A percentile compares a stretch with the other conserved stretches of the same genome.
Conservation (phyloP, 768 basidiomycete species). For the Candolleomyces eurysporus region DNA sequence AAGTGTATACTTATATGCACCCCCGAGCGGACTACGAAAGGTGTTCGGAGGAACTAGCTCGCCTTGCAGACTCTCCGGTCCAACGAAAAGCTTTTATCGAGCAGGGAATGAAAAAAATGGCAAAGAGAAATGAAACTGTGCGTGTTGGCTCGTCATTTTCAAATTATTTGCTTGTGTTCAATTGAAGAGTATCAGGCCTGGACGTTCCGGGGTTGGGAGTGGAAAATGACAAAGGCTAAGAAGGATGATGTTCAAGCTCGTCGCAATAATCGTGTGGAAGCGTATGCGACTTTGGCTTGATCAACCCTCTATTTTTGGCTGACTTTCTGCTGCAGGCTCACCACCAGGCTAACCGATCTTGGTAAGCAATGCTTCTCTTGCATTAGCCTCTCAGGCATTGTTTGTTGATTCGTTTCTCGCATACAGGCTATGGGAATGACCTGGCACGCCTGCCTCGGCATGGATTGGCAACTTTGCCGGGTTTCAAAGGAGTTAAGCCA, state of each 20-base stretch:
- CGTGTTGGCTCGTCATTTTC: not conserved
- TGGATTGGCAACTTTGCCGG: not conserved
- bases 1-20: too few relatives aligned
- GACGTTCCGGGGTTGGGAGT: not conserved
- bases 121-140: not conserved
- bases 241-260: not conserved
- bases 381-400: not conserved
- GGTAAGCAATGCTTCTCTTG: not conserved
- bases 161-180: not conserved
- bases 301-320: not conserved
- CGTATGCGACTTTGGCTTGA: not conserved
- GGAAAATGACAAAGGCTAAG: not conserved
- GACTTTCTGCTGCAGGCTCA: not conserved
- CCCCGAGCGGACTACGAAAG: too few relatives aligned
- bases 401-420: not conserved
- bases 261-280: not conserved
- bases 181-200: not conserved
- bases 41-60: too few relatives aligned
- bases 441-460: not conserved
- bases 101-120: not conserved
- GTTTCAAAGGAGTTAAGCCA: conserved; percentile 1
- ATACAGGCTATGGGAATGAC: not conserved
- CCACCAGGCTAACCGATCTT: not conserved
- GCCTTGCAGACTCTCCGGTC: too few relatives aligned
- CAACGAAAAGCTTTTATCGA: too few relatives aligned